A percentile compares a stretch with the other conserved stretches of the same genome.
These are phyloP conservation scores for Trichoderma afroharzianum DNA, from an alignment of 2,329 filamentous ascomycete species.

Conservation along the genomic window DNA sequence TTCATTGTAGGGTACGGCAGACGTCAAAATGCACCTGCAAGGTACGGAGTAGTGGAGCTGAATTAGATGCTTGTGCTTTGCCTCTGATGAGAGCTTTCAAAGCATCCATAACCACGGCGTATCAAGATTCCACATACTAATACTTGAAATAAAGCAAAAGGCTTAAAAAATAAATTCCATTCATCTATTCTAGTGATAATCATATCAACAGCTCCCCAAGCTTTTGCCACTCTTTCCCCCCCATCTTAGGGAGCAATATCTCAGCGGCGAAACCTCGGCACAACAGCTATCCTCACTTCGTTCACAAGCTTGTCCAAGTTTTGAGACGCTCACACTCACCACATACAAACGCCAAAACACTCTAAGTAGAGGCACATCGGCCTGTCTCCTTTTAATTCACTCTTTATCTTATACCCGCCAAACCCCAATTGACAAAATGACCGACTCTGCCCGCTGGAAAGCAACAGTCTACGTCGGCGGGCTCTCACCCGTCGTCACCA, in stretches of 20 bases:
- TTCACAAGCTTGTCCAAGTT: background rate
- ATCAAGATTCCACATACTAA: background rate
- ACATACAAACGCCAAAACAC: background rate
- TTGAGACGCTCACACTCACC: background rate
- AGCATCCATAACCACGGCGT: background rate
- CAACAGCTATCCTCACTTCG: background rate
- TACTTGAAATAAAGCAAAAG: background rate
- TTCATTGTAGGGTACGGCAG: background rate
- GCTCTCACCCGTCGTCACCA: constrained; percentile 73
- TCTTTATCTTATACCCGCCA: no score
- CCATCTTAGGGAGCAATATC: background rate
- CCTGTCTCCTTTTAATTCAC: background rate
- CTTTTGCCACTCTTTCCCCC: background rate
- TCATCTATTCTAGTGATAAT: background rate
- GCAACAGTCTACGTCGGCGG: constrained; percentile 91
- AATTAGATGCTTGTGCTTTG: background rate
- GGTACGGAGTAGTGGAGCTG: background rate
- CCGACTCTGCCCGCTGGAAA: constrained; percentile 79
- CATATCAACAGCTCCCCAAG: background rate
- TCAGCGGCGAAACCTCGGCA: background rate
- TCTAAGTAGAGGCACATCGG: background rate
- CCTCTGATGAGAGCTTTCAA: background rate
- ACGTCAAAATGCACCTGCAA: background rate
- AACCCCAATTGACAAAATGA: constrained; percentile 52
- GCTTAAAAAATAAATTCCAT: background rate